Evolutionary conservation across 306 rosid species (phyloP), one percentile per base, ranked within the genome.

Genomic region (Mimosa bimucronata): DNA sequence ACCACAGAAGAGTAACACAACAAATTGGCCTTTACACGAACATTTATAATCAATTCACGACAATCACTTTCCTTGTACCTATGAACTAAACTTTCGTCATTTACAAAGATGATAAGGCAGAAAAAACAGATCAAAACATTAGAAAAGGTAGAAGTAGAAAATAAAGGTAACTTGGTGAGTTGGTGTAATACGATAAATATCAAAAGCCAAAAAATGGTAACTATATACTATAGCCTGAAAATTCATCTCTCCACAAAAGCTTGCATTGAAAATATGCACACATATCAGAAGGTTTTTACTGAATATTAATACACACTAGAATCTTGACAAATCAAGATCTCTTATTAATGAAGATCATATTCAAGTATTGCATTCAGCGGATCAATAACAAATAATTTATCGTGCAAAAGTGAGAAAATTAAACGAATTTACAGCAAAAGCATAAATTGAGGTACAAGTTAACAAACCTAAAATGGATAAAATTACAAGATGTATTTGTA

Each of bases 41-140:
- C 6, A 40, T 16, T 34, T 21, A 66, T 16, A 38, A 42, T 9
- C 53, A 57, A 60, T 19, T 74, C 45, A 26, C 25, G 31, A 76
- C 65, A 23, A 44, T 42, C 71, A 76, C 61, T 21, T 62, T 44
- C 61, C 45, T 12, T 16, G 21, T 44, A 28, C 61, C 79, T 23
- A 30, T 57, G 68, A 34, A 76, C 5, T 62, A 28, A 5, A 75
- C 69, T 61, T 76, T 19, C 11, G 57, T 60, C 62, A 25, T 13
- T 41, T 58, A 40, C 37, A 45, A 50, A 16, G 16, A 60, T 66
- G n/a, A 79, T 21, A 26, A 53, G 62, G 65, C 40, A 73, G 71
- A 26, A 8, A 73, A 74, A 21, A 4, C 38, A 34, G 38, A 34
- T 6, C 45, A 76, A 53, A 8, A 18, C 19, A 72, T 8, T 18